phyloP scores from a whole-genome alignment of 2,329 filamentous ascomycete species.

The Alternaria sp. region DNA sequence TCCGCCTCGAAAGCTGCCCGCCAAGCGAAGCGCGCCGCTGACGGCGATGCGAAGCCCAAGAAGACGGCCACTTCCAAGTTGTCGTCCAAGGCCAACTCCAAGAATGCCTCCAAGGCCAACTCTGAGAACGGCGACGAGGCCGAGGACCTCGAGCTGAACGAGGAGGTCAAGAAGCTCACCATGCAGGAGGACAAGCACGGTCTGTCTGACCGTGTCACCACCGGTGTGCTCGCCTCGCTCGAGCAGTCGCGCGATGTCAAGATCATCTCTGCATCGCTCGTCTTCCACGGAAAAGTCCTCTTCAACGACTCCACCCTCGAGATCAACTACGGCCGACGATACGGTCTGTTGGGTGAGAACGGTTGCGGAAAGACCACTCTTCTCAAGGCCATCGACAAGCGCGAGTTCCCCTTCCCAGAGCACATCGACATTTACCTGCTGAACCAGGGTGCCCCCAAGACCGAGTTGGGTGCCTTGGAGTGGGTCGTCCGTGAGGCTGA shows the following conservation, averaged over 20 bases:
- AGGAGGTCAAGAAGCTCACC: conserved; percentile 86
- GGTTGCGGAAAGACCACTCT: conserved; percentile 99
- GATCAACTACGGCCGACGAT: conserved; percentile 89
- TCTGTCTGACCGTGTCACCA: conserved; percentile 96
- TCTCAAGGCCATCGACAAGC: conserved; percentile 89
- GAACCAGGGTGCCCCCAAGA: conserved; percentile 93
- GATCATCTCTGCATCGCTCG: conserved; percentile 89
- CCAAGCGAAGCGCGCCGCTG: conserved; percentile 69
- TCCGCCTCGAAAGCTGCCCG: conserved; percentile 74
- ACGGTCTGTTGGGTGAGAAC: conserved; percentile 97
- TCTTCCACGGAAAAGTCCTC: conserved; percentile 97
- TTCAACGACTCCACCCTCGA: conserved; percentile 94
- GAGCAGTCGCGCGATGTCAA: conserved; percentile 91
- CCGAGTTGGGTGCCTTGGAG: conserved; percentile 88
- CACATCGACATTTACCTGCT: conserved; percentile 98
- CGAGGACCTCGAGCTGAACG: conserved; percentile 68
- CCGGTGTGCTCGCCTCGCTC: conserved; percentile 90
- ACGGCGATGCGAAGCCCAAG: conserved; percentile 72
- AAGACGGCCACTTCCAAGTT: conserved; percentile 77
- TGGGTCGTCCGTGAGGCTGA: conserved; percentile 97
- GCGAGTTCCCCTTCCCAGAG: conserved; percentile 95
- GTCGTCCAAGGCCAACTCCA: conserved; percentile 72
- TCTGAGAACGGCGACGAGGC: conserved; percentile 77
- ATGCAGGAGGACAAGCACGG: conserved; percentile 96
- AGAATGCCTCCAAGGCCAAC: conserved; percentile 68